Conservation (phyloP, 2,329 filamentous ascomycete genomes). For the Colletotrichum tabaci region DNA sequence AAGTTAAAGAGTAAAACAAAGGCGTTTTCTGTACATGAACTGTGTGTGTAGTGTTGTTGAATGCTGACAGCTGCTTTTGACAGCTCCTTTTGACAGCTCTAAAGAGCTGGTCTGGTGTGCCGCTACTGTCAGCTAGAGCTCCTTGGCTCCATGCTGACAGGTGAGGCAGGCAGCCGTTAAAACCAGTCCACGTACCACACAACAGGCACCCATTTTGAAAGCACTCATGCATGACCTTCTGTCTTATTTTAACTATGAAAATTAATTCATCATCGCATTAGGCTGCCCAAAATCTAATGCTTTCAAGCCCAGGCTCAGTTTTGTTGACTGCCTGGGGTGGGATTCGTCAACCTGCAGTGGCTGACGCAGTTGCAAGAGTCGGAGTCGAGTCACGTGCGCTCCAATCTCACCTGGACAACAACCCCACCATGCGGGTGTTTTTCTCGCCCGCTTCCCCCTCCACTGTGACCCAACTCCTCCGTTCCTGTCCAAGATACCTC, state of each 20-base stretch:
- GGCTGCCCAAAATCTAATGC: neutral
- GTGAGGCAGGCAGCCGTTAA: constrained; percentile 11
- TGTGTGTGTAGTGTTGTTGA: constrained; percentile 23
- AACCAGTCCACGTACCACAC: neutral
- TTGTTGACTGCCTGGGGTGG: constrained; percentile 33
- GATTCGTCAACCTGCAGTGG: constrained; percentile 43
- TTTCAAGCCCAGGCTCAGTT: constrained; percentile 12
- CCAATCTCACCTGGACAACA: constrained; percentile 44
- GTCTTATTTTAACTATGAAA: neutral
- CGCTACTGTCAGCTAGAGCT: constrained; percentile 2
- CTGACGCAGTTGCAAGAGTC: constrained; percentile 32
- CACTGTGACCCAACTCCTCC: constrained; percentile 42
- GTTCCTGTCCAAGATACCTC: constrained; percentile 43
- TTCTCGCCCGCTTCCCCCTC: constrained; percentile 44
- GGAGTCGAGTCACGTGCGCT: constrained; percentile 40
- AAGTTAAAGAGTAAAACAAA: constrained; percentile 32
- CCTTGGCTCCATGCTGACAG: constrained; percentile 12
- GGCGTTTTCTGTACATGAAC: constrained; percentile 2
- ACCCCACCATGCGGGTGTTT: constrained; percentile 46
- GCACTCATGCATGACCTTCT: neutral
- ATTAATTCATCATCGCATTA: neutral
- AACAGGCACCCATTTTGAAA: constrained; percentile 5
- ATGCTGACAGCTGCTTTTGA: neutral
- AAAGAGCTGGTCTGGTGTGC: neutral
- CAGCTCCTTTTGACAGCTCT: neutral